These are phyloP conservation scores for Lactarius psammicola DNA, from an alignment of 768 basidiomycete species.

Conservation along the genomic window DNA sequence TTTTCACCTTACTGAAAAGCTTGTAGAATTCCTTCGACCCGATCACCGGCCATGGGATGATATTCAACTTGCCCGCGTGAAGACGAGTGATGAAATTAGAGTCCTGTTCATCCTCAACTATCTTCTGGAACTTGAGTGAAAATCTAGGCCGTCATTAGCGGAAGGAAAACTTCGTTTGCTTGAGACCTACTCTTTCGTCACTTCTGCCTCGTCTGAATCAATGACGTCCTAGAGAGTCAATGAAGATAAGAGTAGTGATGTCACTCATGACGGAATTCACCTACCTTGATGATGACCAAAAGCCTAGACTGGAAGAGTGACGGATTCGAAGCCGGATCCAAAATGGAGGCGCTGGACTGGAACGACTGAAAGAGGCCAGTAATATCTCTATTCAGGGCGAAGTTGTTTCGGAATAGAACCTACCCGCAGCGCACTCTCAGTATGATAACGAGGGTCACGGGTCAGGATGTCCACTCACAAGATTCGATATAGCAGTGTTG, in stretches of 20 bases:
- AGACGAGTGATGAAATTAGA: constrained; percentile 62
- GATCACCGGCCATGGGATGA: constrained; percentile 68
- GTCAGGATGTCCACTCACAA: constrained; percentile 37
- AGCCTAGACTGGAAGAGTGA: constrained; percentile 58
- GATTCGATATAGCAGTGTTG: constrained; percentile 63
- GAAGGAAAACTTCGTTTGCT: not conserved
- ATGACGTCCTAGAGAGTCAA: constrained; percentile 51
- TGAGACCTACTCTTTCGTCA: constrained; percentile 51
- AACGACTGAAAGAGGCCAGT: constrained; percentile 61
- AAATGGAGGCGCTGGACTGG: constrained; percentile 54
- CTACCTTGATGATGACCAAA: constrained; percentile 64
- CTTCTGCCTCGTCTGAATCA: constrained; percentile 58
- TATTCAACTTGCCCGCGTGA: constrained; percentile 53
- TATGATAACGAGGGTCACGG: not conserved
- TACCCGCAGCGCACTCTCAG: constrained; percentile 28
- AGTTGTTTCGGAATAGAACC: constrained; percentile 67
- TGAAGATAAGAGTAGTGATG: not conserved
- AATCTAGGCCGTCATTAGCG: constrained; percentile 41
- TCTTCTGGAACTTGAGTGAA: constrained; percentile 55
- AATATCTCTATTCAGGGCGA: constrained; percentile 59
- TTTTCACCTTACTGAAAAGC: constrained; percentile 48
- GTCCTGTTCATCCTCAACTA: constrained; percentile 60
- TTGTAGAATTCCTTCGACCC: constrained; percentile 60
- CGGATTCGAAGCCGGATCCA: constrained; percentile 60
- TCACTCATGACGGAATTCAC: not conserved